phyloP scores from a whole-genome alignment of 352 stramenopile species.

The Globisporangium barbulae region DNA sequence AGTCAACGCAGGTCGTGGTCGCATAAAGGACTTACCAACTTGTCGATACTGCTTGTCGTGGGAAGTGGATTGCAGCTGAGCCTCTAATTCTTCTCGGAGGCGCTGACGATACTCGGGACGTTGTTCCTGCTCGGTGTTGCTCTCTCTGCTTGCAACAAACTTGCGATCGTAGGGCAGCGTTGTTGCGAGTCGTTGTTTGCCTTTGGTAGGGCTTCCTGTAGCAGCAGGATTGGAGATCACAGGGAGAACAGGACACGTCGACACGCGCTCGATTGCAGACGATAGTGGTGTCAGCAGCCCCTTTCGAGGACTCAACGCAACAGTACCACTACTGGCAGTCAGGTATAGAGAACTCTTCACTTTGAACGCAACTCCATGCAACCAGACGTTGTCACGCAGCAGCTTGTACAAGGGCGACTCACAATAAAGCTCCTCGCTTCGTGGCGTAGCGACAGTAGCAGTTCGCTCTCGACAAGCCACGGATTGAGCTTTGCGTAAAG shows the following conservation, averaged over 20 bases:
- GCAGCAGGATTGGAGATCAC: background rate
- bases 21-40: slow-evolving; percentile 4
- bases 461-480: background rate
- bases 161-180: slow-evolving; percentile 7
- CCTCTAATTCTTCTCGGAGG: background rate
- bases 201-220: background rate
- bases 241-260: background rate
- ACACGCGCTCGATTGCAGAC: background rate
- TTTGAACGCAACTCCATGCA: slow-evolving; percentile 18
- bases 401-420: background rate
- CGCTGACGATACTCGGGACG: background rate
- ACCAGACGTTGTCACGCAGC: slow-evolving; percentile 25
- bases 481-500: background rate
- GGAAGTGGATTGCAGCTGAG: background rate
- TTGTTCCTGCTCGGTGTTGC: background rate
- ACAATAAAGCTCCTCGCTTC: background rate
- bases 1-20: background rate
- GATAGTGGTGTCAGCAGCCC: slow-evolving; percentile 5
- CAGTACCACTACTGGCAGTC: background rate
- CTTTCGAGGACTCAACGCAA: background rate
- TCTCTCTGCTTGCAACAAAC: background rate
- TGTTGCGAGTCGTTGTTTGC: slow-evolving; percentile 3
- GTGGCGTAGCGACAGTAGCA: background rate
- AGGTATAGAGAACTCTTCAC: background rate
- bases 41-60: background rate